Conservation (phyloP, 2,329 filamentous ascomycete species). For the Teratosphaeria zuluensis region DNA sequence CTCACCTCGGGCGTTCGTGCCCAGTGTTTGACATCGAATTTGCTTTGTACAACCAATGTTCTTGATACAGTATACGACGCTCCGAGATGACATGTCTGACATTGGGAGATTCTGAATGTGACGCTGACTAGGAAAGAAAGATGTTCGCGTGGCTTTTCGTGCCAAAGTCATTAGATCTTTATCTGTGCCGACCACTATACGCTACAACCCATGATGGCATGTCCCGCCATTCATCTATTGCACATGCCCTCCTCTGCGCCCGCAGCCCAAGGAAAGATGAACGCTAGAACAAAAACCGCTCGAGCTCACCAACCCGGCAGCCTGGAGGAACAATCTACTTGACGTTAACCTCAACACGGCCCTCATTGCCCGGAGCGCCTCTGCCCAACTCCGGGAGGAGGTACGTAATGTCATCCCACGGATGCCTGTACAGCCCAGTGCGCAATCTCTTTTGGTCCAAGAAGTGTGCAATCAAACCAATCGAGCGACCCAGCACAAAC, state of each 20-base stretch:
- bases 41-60: not conserved
- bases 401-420: slow-evolving; percentile 98
- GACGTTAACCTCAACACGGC: slow-evolving; percentile 81
- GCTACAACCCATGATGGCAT: not conserved
- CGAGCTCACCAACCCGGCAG: not conserved
- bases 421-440: slow-evolving; percentile 93
- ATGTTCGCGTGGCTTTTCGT: not conserved
- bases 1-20: not conserved
- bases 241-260: not conserved
- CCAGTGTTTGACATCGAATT: not conserved
- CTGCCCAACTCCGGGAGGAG: slow-evolving; percentile 70
- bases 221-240: not conserved
- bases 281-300: too few relatives aligned
- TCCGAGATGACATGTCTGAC: not conserved
- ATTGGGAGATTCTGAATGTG: not conserved
- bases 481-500: slow-evolving; percentile 92
- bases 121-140: not conserved
- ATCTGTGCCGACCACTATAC: not conserved
- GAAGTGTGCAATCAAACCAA: slow-evolving; percentile 99
- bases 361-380: slow-evolving; percentile 63
- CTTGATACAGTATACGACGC: not conserved
- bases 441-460: slow-evolving; percentile 99
- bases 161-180: not conserved
- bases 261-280: not conserved
- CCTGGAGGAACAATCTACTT: slow-evolving; percentile 27